These are phyloP conservation scores for Pilasporangium apinafurcum DNA, from an alignment of 352 stramenopile genomes.

Conservation along the genomic window DNA sequence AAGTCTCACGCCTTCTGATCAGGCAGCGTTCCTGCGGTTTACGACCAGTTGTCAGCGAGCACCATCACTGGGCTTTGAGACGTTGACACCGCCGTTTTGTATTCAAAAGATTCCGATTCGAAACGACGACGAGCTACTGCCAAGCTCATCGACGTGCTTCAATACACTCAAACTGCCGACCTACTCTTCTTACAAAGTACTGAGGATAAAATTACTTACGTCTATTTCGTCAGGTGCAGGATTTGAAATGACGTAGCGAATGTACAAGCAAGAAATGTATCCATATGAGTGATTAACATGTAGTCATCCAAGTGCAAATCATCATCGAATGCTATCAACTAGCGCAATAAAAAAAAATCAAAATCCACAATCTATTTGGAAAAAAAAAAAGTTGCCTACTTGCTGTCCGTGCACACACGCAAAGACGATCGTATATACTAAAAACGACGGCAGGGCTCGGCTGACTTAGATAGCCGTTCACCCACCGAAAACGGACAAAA, in stretches of 20 bases:
- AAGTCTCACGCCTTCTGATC: slow-evolving; percentile 80
- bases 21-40: slow-evolving; percentile 90
- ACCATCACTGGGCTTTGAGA: slow-evolving; percentile 92
- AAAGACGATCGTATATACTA: no score
- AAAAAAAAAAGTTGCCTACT: no score
- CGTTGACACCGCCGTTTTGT: slow-evolving; percentile 93
- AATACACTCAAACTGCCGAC: slow-evolving; percentile 97
- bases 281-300: no score
- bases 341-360: no score
- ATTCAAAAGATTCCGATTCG: slow-evolving; percentile 74
- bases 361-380: no score
- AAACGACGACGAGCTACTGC: slow-evolving; percentile 83
- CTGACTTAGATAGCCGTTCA: no score
- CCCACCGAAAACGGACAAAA: no score
- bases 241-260: slow-evolving; percentile 97
- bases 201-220: slow-evolving; percentile 91
- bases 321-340: no score
- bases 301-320: no score
- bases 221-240: slow-evolving; percentile 92
- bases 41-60: slow-evolving; percentile 93
- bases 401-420: no score
- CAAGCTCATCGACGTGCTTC: slow-evolving; percentile 95
- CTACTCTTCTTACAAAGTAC: slow-evolving; percentile 92
- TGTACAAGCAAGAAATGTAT: no score
- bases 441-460: no score